Percentiles rank a stretch among this genome's conserved stretches.
Conservation (phyloP, 1,139 yeast species). For the Taphrina confusa region DNA sequence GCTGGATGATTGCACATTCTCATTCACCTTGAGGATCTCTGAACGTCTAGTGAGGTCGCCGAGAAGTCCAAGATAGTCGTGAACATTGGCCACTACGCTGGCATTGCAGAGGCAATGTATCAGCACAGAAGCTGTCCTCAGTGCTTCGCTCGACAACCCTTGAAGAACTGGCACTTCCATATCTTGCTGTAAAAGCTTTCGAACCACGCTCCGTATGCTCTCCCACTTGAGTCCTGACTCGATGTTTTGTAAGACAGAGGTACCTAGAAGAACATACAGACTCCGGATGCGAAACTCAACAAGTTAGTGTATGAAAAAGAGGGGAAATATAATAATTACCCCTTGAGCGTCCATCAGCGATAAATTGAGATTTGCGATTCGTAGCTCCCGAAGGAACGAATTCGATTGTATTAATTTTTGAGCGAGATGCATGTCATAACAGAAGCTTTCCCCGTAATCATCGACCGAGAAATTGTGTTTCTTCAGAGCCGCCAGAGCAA, state of each 20-base stretch:
- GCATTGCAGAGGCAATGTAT: neutral
- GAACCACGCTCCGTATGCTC: neutral
- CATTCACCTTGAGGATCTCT: neutral
- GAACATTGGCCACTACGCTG: neutral
- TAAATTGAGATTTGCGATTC: conserved; percentile 62
- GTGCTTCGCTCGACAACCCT: neutral
- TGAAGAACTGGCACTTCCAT: neutral
- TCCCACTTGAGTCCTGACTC: neutral
- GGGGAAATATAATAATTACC: neutral
- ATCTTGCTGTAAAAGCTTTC: neutral
- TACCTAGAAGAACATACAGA: neutral
- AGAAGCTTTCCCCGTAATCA: conserved; percentile 56
- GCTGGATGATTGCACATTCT: neutral
- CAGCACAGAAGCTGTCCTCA: neutral
- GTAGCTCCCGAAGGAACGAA: conserved; percentile 56
- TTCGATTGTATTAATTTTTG: conserved; percentile 58
- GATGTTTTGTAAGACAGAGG: neutral
- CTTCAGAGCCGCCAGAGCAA: conserved; percentile 57
- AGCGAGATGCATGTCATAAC: conserved; percentile 65
- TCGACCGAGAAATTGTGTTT: conserved; percentile 54
- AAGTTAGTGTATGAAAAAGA: neutral
- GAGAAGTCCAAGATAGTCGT: neutral
- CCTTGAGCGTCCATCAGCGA: conserved; percentile 66
- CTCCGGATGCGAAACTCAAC: neutral
- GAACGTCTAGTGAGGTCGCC: conserved; percentile 3